phyloP scores from a whole-genome alignment of 306 rosid genomes.

The Corylus americana region DNA sequence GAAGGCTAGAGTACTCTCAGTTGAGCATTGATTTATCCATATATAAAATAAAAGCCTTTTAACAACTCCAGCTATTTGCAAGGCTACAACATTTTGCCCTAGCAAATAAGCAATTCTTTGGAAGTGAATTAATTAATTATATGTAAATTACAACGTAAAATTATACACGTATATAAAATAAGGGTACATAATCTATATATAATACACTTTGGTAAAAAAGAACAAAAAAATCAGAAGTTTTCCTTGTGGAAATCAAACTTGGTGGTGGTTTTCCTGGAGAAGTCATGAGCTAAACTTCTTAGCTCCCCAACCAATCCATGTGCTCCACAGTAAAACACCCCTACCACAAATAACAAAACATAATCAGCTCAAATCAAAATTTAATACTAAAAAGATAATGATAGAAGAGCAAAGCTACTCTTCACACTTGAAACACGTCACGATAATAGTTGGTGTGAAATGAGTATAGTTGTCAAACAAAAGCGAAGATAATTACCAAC shows the following conservation, averaged over 20 bases:
- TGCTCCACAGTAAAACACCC: slow-evolving; percentile 88
- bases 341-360: slow-evolving; percentile 40
- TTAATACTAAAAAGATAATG: neutral
- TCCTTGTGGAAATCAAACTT: slow-evolving; percentile 89
- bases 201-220: slow-evolving; percentile 20
- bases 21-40: no score
- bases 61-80: no score
- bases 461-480: no score
- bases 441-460: no score
- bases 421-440: no score
- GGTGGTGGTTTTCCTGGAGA: slow-evolving; percentile 74
- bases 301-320: slow-evolving; percentile 70
- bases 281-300: slow-evolving; percentile 63
- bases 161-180: slow-evolving; percentile 8
- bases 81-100: neutral
- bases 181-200: slow-evolving; percentile 14
- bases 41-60: no score
- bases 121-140: neutral
- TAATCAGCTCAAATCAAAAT: neutral
- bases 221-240: slow-evolving; percentile 46
- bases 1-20: no score
- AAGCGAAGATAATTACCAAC: slow-evolving; percentile 49
- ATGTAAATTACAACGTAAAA: neutral
- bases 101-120: neutral
- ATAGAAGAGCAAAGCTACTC: no score